phyloP scores from a whole-genome alignment of 768 basidiomycete species.

The Kwoniella bestiolae region DNA sequence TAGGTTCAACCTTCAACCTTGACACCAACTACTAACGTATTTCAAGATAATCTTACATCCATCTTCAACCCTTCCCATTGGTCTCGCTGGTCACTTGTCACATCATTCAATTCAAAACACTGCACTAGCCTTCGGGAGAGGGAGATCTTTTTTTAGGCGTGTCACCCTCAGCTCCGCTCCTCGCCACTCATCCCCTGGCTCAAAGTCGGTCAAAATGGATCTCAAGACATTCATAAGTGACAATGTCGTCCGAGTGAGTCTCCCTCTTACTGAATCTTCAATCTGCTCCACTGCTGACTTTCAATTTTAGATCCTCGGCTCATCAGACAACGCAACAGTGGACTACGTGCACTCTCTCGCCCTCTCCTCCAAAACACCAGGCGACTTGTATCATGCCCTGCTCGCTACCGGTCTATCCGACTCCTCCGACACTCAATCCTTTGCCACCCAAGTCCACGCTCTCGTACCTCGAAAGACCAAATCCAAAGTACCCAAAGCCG shows the following conservation, averaged over 20 bases:
- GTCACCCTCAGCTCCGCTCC: background rate
- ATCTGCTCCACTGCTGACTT: background rate
- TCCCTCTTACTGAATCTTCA: too few species aligned
- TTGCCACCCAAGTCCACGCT: slow-evolving; percentile 75
- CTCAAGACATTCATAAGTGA: slow-evolving; percentile 58
- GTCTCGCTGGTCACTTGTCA: background rate
- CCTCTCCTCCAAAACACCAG: slow-evolving; percentile 79
- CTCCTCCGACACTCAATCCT: slow-evolving; percentile 76
- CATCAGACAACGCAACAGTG: slow-evolving; percentile 80
- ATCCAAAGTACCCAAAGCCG: slow-evolving; percentile 63
- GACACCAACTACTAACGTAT: too few species aligned
- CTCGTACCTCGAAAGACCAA: slow-evolving; percentile 79
- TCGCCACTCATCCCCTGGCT: background rate
- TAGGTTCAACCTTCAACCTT: too few species aligned
- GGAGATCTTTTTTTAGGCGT: too few species aligned
- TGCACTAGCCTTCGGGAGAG: too few species aligned
- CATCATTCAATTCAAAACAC: background rate
- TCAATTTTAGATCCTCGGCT: slow-evolving; percentile 74
- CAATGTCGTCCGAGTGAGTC: slow-evolving; percentile 55
- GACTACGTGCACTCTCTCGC: slow-evolving; percentile 87
- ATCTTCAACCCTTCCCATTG: too few species aligned
- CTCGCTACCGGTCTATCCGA: slow-evolving; percentile 78
- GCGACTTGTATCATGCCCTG: slow-evolving; percentile 75
- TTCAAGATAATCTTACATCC: too few species aligned
- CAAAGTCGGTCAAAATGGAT: slow-evolving; percentile 23